Base-by-base conservation (phyloP, 805 yeast genomes). In the Candida insectalens region DNA sequence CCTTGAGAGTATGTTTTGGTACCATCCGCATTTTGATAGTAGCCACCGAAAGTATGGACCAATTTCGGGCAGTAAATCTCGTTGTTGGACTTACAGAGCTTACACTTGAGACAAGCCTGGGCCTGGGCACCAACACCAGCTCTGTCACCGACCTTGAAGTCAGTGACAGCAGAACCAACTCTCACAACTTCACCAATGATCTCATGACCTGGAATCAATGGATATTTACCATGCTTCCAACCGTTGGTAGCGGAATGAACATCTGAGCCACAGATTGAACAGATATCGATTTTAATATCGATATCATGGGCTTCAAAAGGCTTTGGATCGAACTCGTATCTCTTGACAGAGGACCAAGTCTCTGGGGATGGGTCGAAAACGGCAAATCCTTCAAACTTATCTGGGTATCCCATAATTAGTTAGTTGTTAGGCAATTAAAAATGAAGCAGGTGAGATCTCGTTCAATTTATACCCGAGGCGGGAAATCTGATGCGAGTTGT, bases 81-180 rank as follows among this genome's bases (percentile, higher is more conserved):
- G 50, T 75, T 67, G 44, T 62, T 65, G 25, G 49, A 41, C 16
- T 62, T 51, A 65, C 87, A 83, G 48, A 74, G 63, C 31, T 62
- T 48, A 59, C 94, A 83, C 29, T 43, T 32, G 36, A 65, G 55
- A 60, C 94, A 83, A 25, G 81, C 62, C 37, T 59, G 61, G 18
- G 67, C 62, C 49, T 72, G 77, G 18, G 92, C 89, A 45, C 94
- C 94, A 32, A 81, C 68, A 35, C 89, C 94, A 19, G 81, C 92
- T 43, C 84, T 65, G 43, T 83, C 78, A 36, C 94, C 94, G 14
- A 77, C 52, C 50, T 65, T 71, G 60, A 57, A 65, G 34, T 40
- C 62, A 7, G 56, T 53, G 43, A 81, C 74, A 23, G 68, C 59
- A n/a, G 63, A 44, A 35, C 92, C 94, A 27, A 79, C 62, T 25